Conservation (phyloP, 257 asterid species). For the Jasminum sambac region DNA sequence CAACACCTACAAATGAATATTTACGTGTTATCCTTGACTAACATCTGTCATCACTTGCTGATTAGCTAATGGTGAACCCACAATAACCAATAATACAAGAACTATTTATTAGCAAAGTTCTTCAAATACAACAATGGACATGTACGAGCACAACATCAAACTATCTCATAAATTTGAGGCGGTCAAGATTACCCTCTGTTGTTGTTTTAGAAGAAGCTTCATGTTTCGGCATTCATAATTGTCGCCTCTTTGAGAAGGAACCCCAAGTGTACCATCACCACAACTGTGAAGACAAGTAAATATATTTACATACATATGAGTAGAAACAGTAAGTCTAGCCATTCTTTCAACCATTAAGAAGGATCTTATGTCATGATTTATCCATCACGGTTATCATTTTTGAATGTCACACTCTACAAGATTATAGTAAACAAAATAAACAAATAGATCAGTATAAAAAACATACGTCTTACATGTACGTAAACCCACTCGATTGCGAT, state of each 20-base stretch:
- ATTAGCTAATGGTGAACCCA: slow-evolving; percentile 14
- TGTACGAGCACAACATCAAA: neutral
- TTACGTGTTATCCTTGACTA: slow-evolving; percentile 10
- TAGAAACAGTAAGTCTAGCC: neutral
- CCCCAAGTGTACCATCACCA: slow-evolving; percentile 93
- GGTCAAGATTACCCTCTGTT: slow-evolving; percentile 66
- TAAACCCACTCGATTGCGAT: neutral
- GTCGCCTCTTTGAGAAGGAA: slow-evolving; percentile 85
- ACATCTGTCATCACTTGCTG: slow-evolving; percentile 1
- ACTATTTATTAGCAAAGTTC: slow-evolving; percentile 16
- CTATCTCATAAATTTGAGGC: slow-evolving; percentile 2
- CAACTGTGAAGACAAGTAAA: slow-evolving; percentile 61
- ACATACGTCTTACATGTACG: neutral
- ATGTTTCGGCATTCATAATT: slow-evolving; percentile 93
- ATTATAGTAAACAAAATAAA: slow-evolving; percentile 5
- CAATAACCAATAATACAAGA: slow-evolving; percentile 10
- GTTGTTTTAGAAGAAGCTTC: slow-evolving; percentile 97
- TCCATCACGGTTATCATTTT: slow-evolving; percentile 2
- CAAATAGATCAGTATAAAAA: slow-evolving; percentile 8
- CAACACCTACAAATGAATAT: slow-evolving; percentile 55
- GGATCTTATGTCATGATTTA: neutral
- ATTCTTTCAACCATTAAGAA: neutral
- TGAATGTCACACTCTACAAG: slow-evolving; percentile 20
- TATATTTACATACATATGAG: slow-evolving; percentile 18
- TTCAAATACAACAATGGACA: slow-evolving; percentile 8